phyloP scores from a whole-genome alignment of 768 basidiomycete genomes.

The Tricholoma matsutake region DNA sequence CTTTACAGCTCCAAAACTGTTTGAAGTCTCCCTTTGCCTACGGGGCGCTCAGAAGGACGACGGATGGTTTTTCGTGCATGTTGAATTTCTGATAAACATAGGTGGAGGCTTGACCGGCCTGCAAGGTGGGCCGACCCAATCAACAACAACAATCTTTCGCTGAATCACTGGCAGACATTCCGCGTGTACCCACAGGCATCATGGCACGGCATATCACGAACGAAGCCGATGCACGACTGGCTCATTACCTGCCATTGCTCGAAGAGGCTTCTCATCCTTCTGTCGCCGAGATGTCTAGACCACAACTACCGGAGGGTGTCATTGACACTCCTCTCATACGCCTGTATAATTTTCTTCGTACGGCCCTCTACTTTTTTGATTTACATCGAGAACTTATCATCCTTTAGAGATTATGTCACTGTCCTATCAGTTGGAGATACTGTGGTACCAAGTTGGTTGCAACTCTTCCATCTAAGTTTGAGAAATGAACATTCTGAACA shows the following conservation, averaged over 20 bases:
- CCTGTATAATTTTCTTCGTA: constrained; percentile 87
- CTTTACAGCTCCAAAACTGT: constrained; percentile 71
- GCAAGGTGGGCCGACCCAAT: constrained; percentile 47
- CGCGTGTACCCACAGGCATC: constrained; percentile 58
- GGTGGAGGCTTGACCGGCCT: constrained; percentile 71
- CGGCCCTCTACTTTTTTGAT: constrained; percentile 24
- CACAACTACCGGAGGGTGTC: constrained; percentile 54
- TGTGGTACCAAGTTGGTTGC: constrained; percentile 65
- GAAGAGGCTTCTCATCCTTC: constrained; percentile 36
- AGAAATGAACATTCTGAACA: constrained; percentile 20
- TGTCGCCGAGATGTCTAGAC: constrained; percentile 38
- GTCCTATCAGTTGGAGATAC: constrained; percentile 88
- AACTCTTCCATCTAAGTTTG: background rate
- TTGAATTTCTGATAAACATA: constrained; percentile 70
- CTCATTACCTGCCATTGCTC: constrained; percentile 55
- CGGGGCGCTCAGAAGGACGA: constrained; percentile 66
- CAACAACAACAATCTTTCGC: background rate
- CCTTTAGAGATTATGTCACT: constrained; percentile 82
- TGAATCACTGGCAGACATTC: constrained; percentile 54
- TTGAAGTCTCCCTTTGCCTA: constrained; percentile 72
- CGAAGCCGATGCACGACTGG: constrained; percentile 68
- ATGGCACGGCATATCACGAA: constrained; percentile 67
- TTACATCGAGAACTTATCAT: background rate
- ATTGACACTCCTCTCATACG: constrained; percentile 84
- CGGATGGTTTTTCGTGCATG: constrained; percentile 84